Evolutionary conservation across 352 stramenopile species (phyloP).

Genomic region (Paralagenidium karlingii): DNA sequence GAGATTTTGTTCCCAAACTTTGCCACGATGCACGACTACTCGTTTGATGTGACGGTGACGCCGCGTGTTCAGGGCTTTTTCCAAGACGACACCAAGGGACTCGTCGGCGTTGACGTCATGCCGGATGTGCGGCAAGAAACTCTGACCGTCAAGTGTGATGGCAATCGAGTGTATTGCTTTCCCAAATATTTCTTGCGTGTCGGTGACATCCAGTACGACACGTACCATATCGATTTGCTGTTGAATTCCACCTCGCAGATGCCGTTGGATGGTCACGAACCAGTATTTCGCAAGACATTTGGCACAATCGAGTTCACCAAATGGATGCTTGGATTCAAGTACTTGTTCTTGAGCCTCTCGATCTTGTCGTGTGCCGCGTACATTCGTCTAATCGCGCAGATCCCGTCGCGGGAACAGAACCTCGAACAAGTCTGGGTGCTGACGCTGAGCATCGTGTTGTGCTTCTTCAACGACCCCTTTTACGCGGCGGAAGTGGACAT

Average conservation of each 20-base stretch:
- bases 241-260: conserved; percentile 33
- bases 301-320: conserved; percentile 29
- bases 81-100: conserved; percentile 12
- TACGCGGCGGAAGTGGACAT: conserved; percentile 31
- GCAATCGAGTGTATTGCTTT: conserved; percentile 18
- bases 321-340: conserved; percentile 43
- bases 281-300: conserved; percentile 44
- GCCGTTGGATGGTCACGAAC: conserved; percentile 19
- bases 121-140: conserved; percentile 18
- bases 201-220: conserved; percentile 32
- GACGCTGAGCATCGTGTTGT: conserved; percentile 23
- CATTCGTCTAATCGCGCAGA: conserved; percentile 21
- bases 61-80: conserved; percentile 38
- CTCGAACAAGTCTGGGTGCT: conserved; percentile 43
- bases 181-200: conserved; percentile 37
- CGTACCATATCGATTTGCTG: conserved; percentile 41
- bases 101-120: conserved; percentile 23
- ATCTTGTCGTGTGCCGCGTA: conserved; percentile 22
- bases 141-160: conserved; percentile 16
- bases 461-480: conserved; percentile 52
- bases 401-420: conserved; percentile 35
- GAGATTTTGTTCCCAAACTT: conserved; percentile 31
- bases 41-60: conserved; percentile 36
- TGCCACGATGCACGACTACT: conserved; percentile 12
- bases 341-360: conserved; percentile 36